Conservation (phyloP, 129 eudicot genomes). For the Pulicaria dysenterica region DNA sequence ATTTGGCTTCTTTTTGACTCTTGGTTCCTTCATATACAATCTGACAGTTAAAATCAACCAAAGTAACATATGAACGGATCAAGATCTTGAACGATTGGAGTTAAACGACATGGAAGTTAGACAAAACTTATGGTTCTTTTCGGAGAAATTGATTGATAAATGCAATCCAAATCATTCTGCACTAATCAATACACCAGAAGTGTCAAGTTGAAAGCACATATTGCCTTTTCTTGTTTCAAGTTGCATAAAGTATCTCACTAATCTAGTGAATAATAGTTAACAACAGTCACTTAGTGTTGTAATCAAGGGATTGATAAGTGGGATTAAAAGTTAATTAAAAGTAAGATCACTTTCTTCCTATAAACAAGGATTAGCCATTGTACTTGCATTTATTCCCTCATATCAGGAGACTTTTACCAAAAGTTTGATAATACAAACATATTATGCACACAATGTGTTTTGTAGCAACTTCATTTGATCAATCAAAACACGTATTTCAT, state of each 20-base stretch:
- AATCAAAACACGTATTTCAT: conserved; percentile 4
- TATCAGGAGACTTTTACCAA: conserved; percentile 29
- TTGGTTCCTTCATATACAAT: background rate
- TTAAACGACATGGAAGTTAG: conserved; percentile 16
- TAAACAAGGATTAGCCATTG: conserved; percentile 38
- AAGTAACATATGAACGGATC: background rate
- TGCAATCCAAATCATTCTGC: conserved; percentile 35
- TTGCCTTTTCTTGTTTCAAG: conserved; percentile 12
- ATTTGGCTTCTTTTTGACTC: too few relatives aligned
- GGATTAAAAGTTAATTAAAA: conserved; percentile 38
- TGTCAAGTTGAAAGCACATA: conserved; percentile 12
- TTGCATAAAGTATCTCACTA: conserved; percentile 22
- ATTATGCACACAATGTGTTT: background rate
- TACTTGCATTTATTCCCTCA: conserved; percentile 22
- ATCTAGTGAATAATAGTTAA: conserved; percentile 22
- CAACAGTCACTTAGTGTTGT: conserved; percentile 28
- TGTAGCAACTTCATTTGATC: conserved; percentile 20
- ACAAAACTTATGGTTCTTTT: conserved; percentile 29
- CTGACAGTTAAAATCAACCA: background rate
- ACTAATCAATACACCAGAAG: conserved; percentile 14
- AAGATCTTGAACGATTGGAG: conserved; percentile 2
- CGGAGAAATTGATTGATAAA: conserved; percentile 17
- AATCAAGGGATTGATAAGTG: conserved; percentile 29
- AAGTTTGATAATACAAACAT: conserved; percentile 1
- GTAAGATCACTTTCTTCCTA: conserved; percentile 32